These are phyloP conservation scores for Melanomma pulvis-pyrius DNA, from an alignment of 495 filamentous ascomycete genomes.

Conservation along the genomic window DNA sequence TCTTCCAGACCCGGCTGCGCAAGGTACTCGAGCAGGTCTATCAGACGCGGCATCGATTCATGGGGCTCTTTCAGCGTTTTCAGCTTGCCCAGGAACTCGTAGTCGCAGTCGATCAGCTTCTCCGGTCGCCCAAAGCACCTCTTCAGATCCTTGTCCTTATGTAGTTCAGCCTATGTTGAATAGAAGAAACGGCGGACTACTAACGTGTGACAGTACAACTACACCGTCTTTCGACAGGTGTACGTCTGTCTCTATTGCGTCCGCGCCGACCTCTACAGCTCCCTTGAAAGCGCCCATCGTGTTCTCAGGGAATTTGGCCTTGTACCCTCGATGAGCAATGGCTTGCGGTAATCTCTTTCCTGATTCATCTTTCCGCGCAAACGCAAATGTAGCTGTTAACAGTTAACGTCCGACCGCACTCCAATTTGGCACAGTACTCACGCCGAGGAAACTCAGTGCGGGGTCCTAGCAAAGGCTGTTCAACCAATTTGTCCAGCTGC, in stretches of 20 bases:
- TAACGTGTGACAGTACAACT: constrained; percentile 82
- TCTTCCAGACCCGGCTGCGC: constrained; percentile 60
- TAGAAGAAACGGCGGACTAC: background rate
- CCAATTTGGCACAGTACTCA: constrained; percentile 6
- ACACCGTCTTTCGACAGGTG: constrained; percentile 81
- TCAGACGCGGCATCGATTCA: constrained; percentile 70
- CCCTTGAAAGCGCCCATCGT: constrained; percentile 74
- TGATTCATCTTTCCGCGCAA: constrained; percentile 39
- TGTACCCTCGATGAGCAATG: constrained; percentile 88
- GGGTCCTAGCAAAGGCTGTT: constrained; percentile 31
- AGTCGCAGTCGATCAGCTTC: constrained; percentile 74
- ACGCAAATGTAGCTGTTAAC: constrained; percentile 37
- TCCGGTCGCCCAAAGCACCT: constrained; percentile 75
- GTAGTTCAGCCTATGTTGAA: constrained; percentile 16
- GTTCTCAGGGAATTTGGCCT: constrained; percentile 80
- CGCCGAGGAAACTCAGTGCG: constrained; percentile 28
- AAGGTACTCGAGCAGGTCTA: constrained; percentile 76
- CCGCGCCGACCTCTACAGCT: constrained; percentile 70
- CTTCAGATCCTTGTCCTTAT: constrained; percentile 71
- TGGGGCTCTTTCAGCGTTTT: constrained; percentile 68
- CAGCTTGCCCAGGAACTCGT: constrained; percentile 68
- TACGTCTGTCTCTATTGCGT: constrained; percentile 87
- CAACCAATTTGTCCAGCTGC: constrained; percentile 30
- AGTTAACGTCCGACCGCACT: constrained; percentile 10
- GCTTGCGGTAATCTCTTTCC: constrained; percentile 63